Evolutionary conservation across 352 stramenopile genomes (phyloP).

Genomic region (Pythium pyrilobum): DNA sequence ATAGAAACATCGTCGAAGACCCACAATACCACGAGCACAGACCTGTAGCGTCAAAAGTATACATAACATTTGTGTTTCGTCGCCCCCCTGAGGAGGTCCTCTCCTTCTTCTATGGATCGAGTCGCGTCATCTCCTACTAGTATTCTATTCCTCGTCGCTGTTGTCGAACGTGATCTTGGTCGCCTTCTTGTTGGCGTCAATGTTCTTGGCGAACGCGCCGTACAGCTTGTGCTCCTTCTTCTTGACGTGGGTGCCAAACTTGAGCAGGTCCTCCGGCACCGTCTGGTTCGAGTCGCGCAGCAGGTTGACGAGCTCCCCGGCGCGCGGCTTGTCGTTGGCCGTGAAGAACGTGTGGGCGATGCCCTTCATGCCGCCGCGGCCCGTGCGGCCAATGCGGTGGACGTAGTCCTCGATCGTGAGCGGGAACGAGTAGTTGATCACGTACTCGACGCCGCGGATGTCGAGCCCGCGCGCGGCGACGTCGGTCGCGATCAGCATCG

Average conservation of each 20-base stretch:
- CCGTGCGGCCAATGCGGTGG: conserved; percentile 93
- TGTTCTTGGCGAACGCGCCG: conserved; percentile 93
- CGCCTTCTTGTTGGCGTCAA: conserved; percentile 94
- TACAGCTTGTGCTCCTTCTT: conserved; percentile 99
- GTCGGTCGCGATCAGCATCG: conserved; percentile 96
- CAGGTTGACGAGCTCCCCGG: conserved; percentile 95
- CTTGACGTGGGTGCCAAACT: conserved; percentile 99
- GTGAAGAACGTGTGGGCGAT: conserved; percentile 98
- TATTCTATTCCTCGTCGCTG: conserved; percentile 47
- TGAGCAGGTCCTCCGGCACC: conserved; percentile 93
- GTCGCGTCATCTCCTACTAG: not conserved
- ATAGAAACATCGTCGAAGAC: too few species aligned
- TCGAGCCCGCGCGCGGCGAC: conserved; percentile 96
- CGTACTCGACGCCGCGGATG: conserved; percentile 96
- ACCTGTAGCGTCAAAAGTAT: not conserved
- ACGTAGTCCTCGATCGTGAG: conserved; percentile 98
- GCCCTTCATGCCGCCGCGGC: conserved; percentile 92
- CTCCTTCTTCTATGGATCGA: not conserved
- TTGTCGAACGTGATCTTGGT: conserved; percentile 97
- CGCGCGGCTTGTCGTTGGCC: conserved; percentile 94
- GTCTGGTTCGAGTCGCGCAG: conserved; percentile 92
- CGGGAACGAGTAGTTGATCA: conserved; percentile 97
- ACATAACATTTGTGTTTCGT: conserved; percentile 1
- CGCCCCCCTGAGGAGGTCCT: too few species aligned
- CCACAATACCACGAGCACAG: not conserved